phyloP scores from a whole-genome alignment of 805 yeast genomes.

The Debaryomyces maramus region DNA sequence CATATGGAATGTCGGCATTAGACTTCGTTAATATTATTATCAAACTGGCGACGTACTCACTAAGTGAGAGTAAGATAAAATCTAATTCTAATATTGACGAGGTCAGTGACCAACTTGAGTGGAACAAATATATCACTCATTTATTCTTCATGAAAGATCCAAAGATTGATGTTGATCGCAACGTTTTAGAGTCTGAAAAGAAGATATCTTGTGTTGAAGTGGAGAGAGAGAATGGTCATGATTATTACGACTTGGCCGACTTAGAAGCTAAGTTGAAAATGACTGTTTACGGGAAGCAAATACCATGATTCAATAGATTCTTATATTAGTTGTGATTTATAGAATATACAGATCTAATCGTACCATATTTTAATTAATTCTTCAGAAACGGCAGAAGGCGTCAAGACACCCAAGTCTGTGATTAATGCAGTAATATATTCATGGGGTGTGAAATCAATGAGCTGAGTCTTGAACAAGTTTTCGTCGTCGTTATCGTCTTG shows the following conservation, averaged over 20 bases:
- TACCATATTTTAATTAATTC: conserved; percentile 98
- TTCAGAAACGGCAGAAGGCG: conserved; percentile 98
- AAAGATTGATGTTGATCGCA: conserved; percentile 51
- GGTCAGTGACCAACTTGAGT: conserved; percentile 17
- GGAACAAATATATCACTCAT: conserved; percentile 61
- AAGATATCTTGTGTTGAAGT: conserved; percentile 53
- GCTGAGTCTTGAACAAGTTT: conserved; percentile 29
- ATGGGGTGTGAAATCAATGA: conserved; percentile 92
- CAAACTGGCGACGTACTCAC: conserved; percentile 57
- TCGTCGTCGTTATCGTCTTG: conserved; percentile 24
- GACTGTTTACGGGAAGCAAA: conserved; percentile 7
- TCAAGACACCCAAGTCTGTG: conserved; percentile 93
- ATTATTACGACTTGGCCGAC: conserved; percentile 43
- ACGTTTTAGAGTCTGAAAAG: conserved; percentile 28
- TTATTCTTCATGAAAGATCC: conserved; percentile 54
- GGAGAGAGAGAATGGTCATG: conserved; percentile 16
- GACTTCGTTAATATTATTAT: conserved; percentile 59
- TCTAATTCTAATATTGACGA: conserved; percentile 12
- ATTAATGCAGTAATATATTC: conserved; percentile 92
- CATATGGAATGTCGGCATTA: conserved; percentile 60
- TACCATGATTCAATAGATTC: conserved; percentile 3
- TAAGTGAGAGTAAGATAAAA: conserved; percentile 16
- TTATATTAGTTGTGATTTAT: neutral
- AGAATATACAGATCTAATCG: conserved; percentile 47
- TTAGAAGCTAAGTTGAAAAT: conserved; percentile 29